Conservation (phyloP, 2,329 filamentous ascomycete species). For the Plenodomus lindquistii region DNA sequence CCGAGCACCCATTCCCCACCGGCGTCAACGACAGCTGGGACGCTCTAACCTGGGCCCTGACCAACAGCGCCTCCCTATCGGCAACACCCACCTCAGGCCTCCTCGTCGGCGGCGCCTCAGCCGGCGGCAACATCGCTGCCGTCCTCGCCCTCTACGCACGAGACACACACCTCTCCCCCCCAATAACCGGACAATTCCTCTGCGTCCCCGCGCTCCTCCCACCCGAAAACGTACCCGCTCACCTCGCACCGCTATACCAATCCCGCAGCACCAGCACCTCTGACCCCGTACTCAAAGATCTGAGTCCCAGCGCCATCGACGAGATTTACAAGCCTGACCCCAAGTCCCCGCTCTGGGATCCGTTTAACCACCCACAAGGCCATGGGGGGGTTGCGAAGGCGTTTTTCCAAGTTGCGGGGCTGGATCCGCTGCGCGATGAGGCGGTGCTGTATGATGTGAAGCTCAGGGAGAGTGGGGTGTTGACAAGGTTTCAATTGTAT, state of each 20-base stretch:
- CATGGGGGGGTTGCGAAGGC: conserved; percentile 50
- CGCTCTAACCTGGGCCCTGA: conserved; percentile 48
- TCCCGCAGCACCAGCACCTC: conserved; percentile 37
- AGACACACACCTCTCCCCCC: conserved; percentile 47
- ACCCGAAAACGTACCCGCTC: conserved; percentile 45
- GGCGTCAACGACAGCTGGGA: conserved; percentile 56
- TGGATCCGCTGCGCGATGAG: conserved; percentile 56
- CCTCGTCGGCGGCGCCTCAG: conserved; percentile 56
- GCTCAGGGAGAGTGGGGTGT: conserved; percentile 42
- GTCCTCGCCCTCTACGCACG: conserved; percentile 51
- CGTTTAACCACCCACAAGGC: conserved; percentile 36
- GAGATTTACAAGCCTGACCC: conserved; percentile 31
- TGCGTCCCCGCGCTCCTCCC: conserved; percentile 53
- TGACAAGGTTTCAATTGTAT: conserved; percentile 51
- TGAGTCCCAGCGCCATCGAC: conserved; percentile 15
- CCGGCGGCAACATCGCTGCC: conserved; percentile 58
- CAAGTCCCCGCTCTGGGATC: conserved; percentile 34
- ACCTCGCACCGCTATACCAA: conserved; percentile 46
- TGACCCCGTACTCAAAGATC: conserved; percentile 29
- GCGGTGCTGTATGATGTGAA: conserved; percentile 52
- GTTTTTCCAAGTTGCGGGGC: conserved; percentile 54
- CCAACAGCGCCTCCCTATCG: conserved; percentile 33
- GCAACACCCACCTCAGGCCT: conserved; percentile 52
- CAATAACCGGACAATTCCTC: conserved; percentile 53
- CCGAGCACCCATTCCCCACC: conserved; percentile 55